phyloP scores from a whole-genome alignment of 352 stramenopile genomes.

The Phytophthora pistaciae region DNA sequence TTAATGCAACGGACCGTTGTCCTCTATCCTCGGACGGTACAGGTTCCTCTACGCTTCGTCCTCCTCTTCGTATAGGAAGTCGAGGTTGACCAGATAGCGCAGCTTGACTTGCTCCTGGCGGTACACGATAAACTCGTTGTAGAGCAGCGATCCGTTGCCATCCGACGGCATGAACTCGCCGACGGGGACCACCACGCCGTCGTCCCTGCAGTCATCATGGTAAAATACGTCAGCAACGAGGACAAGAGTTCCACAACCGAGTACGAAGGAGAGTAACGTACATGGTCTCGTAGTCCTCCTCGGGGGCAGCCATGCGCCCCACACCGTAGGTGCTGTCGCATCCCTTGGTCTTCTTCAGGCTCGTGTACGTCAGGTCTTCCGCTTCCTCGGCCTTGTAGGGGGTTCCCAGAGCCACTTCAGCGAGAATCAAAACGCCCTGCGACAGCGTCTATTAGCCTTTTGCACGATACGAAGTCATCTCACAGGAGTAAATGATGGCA shows the following conservation, averaged over 20 bases:
- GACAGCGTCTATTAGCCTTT: not conserved
- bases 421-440: constrained; percentile 67
- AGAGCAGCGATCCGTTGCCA: constrained; percentile 61
- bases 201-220: constrained; percentile 30
- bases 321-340: constrained; percentile 66
- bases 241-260: not conserved
- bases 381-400: constrained; percentile 56
- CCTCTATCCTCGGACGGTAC: not conserved
- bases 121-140: constrained; percentile 86
- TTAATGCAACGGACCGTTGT: too few species aligned
- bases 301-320: constrained; percentile 60
- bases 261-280: constrained; percentile 17
- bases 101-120: constrained; percentile 71
- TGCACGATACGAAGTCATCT: not conserved
- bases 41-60: constrained; percentile 10
- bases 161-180: constrained; percentile 64
- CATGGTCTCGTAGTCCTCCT: constrained; percentile 57
- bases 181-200: constrained; percentile 63
- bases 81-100: constrained; percentile 65
- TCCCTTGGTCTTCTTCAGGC: constrained; percentile 39
- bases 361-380: constrained; percentile 63
- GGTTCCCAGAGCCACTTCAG: constrained; percentile 70
- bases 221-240: not conserved
- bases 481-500: not conserved
- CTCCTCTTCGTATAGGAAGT: constrained; percentile 56